Base-by-base conservation (phyloP, 345 rosid genomes). In the Cardamine chenopodiifolia region DNA sequence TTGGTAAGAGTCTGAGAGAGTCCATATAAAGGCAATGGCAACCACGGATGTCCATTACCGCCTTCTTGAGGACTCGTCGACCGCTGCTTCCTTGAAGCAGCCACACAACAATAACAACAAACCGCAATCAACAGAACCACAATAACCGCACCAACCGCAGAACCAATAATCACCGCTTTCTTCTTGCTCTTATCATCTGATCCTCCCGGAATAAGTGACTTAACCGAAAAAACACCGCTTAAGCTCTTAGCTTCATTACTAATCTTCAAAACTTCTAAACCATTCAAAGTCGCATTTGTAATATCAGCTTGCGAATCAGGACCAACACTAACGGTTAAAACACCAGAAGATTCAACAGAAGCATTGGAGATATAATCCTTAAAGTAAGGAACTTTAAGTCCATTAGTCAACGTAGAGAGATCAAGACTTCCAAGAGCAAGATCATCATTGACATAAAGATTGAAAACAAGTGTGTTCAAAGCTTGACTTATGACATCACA, bases 1-100 rank as follows among this genome's bases (percentile, higher is more conserved):
- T 90, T 84, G 40, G 98, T 90, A 31, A 78, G 94, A 62, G 97
- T 90, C 71, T 78, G 97, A 32, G 98, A 92, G 83, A 84, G 89
- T 75, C 99, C 99, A 58, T 90, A 90, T 50, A 95, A 83, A 22
- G 99, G 92, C 83, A 95, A 83, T 4, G 97, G 96, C 66, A 95
- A 74, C 97, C 92, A 89, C 13, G 94, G 83, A 69, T 85, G 91
- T 57, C 80, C 79, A 15, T 31, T 75, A 53, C 74, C 75, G 8
- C 86, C 92, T 71, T 95, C 96, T 65, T 85, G 83, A 77, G 89
- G 61, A 80, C 73, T 66, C 25, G 77, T 66, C 0, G 73, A 59
- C 0, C 68, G 7, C 32, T 78, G 12, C 68, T 66, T 71, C 67
- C 25, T 78, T 12, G 84, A 83, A 8, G 82, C 76, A n/a, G 48